A percentile compares a stretch with the other conserved stretches of the same genome.
Conservation (phyloP, 495 filamentous ascomycete genomes). For the Haplographium delicatum region DNA sequence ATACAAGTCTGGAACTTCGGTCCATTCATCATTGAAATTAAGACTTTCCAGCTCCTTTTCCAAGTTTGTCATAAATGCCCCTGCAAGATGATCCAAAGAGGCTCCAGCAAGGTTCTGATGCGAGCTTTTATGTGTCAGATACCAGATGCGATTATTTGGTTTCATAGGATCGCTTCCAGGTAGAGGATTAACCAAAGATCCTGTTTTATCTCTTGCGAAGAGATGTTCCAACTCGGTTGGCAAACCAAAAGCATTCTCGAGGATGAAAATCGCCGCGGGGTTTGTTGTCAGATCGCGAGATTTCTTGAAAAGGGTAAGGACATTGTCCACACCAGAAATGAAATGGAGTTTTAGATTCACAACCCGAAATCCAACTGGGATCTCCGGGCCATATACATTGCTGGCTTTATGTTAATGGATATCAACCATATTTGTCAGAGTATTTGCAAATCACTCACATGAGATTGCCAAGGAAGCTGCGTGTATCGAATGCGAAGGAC, state of each 20-base stretch:
- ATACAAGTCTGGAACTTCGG: slow-evolving; percentile 23
- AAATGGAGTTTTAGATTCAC: too few relatives aligned
- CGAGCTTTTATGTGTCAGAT: neutral
- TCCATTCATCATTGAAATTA: slow-evolving; percentile 9
- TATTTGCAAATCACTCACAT: too few relatives aligned
- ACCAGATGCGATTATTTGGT: slow-evolving; percentile 5
- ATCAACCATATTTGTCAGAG: too few relatives aligned
- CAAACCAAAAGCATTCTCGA: neutral
- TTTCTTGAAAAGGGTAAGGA: neutral
- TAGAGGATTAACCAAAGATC: neutral
- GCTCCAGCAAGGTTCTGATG: slow-evolving; percentile 13
- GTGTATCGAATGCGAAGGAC: too few relatives aligned
- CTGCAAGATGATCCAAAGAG: neutral
- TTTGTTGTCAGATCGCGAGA: neutral
- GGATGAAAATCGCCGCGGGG: neutral
- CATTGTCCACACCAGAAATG: neutral
- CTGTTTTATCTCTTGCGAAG: neutral
- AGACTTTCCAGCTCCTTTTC: slow-evolving; percentile 5
- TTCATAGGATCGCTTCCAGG: neutral
- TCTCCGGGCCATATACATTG: too few relatives aligned
- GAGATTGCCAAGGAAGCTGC: too few relatives aligned
- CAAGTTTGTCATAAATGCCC: slow-evolving; percentile 3
- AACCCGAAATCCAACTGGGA: too few relatives aligned
- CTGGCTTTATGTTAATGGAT: too few relatives aligned
- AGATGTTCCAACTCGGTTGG: neutral